These are phyloP conservation scores for Aciculosporium take DNA, from an alignment of 2,329 filamentous ascomycete species.

Conservation along the genomic window DNA sequence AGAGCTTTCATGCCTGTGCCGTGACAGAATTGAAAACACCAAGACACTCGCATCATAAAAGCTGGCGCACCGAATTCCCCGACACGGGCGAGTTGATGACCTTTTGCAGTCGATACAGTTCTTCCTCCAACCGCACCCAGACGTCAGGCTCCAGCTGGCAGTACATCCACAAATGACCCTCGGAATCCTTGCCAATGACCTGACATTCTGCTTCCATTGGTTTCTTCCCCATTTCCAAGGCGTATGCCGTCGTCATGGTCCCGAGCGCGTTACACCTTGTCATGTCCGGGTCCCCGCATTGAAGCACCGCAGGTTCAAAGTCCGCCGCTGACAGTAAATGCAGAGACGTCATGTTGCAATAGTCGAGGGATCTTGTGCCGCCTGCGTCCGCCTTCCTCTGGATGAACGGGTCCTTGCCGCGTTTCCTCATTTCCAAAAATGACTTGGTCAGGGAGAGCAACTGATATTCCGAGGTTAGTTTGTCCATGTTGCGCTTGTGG, in stretches of 20 bases:
- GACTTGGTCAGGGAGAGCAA: conserved; percentile 2
- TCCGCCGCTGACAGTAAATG: conserved; percentile 4
- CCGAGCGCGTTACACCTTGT: conserved; percentile 5
- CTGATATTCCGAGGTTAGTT: conserved; percentile 1
- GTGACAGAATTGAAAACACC: no score
- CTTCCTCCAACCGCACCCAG: conserved; percentile 7
- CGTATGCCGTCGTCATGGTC: conserved; percentile 4
- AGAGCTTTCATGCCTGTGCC: no score
- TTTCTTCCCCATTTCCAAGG: not conserved
- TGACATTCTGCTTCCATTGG: conserved; percentile 1
- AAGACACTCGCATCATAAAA: no score
- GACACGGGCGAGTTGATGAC: conserved; percentile 4
- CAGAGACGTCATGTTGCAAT: conserved; percentile 4
- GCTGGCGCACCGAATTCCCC: conserved; percentile 3
- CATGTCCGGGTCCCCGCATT: not conserved
- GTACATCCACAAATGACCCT: conserved; percentile 6
- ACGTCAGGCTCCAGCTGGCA: conserved; percentile 6
- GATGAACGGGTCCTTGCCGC: not conserved
- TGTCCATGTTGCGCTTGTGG: conserved; percentile 5
- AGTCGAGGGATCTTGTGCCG: not conserved
- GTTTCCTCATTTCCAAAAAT: not conserved
- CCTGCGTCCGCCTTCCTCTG: not conserved
- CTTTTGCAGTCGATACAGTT: conserved; percentile 7
- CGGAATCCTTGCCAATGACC: conserved; percentile 4
- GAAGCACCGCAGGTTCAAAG: conserved; percentile 4